phyloP scores from a whole-genome alignment of 2,329 filamentous ascomycete genomes.

The Salinomyces thailandicus region DNA sequence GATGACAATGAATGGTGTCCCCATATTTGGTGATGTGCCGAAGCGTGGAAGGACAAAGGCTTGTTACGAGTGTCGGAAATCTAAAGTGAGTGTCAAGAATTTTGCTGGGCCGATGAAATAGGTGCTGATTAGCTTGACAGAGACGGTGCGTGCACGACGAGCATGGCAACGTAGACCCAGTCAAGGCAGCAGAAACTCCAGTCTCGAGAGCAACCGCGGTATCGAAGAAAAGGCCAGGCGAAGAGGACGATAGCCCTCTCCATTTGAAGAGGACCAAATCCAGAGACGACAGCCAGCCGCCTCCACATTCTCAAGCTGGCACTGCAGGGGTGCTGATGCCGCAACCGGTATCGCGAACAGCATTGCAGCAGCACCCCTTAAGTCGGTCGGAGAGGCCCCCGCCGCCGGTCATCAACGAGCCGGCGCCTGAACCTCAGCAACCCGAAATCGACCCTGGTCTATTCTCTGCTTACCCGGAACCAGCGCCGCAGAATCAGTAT shows the following conservation, averaged over 20 bases:
- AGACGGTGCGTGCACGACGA: conserved; percentile 58
- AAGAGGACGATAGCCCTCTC: conserved; percentile 26
- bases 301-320: conserved; percentile 1
- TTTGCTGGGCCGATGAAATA: neutral
- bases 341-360: conserved; percentile 2
- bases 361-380: neutral
- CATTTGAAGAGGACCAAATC: conserved; percentile 8
- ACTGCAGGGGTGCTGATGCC: conserved; percentile 9
- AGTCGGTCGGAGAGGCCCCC: conserved; percentile 3
- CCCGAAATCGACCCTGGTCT: conserved; percentile 16
- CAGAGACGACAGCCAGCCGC: conserved; percentile 11
- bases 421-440: conserved; percentile 8
- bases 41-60: conserved; percentile 46
- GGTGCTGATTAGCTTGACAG: conserved; percentile 28
- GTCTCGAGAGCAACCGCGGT: conserved; percentile 48
- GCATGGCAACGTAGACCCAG: conserved; percentile 51
- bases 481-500: conserved; percentile 7
- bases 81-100: conserved; percentile 44
- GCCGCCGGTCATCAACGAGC: conserved; percentile 7
- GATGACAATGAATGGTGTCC: conserved; percentile 47
- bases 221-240: conserved; percentile 43
- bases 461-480: conserved; percentile 16
- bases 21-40: conserved; percentile 41
- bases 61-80: conserved; percentile 56
- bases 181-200: conserved; percentile 52